Conservation (phyloP, 805 yeast genomes). For the Cyberlindnera mississippiensis region DNA sequence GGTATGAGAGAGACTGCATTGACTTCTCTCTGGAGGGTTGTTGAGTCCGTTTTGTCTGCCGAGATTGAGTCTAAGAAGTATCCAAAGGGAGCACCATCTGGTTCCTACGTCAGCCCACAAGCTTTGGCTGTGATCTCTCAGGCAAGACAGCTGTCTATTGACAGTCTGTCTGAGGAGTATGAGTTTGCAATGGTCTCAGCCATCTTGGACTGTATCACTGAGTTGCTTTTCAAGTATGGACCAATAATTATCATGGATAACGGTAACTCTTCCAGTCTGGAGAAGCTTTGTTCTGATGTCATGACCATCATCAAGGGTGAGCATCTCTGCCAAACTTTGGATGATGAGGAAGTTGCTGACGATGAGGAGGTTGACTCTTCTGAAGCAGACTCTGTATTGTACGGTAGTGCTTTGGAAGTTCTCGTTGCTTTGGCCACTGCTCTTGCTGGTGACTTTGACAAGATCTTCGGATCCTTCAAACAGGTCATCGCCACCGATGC, state of each 20-base stretch:
- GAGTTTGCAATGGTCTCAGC: constrained; percentile 80
- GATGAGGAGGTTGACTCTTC: constrained; percentile 55
- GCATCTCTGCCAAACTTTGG: constrained; percentile 80
- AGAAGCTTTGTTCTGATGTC: constrained; percentile 64
- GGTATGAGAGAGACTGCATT: constrained; percentile 90
- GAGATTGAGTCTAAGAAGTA: constrained; percentile 45
- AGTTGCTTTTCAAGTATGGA: constrained; percentile 67
- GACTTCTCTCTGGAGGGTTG: constrained; percentile 77
- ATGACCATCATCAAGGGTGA: constrained; percentile 73
- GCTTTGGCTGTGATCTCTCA: constrained; percentile 56
- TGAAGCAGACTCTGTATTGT: constrained; percentile 62
- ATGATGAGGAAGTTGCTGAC: constrained; percentile 54
- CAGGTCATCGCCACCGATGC: constrained; percentile 55
- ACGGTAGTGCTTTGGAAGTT: constrained; percentile 84
- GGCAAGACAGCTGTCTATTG: constrained; percentile 64
- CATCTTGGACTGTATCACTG: constrained; percentile 69
- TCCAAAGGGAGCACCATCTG: constrained; percentile 62
- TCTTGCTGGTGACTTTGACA: constrained; percentile 74
- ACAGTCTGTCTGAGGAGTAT: constrained; percentile 69
- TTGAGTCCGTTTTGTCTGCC: constrained; percentile 60
- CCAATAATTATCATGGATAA: constrained; percentile 61
- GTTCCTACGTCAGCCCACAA: constrained; percentile 54
- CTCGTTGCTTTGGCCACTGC: constrained; percentile 71
- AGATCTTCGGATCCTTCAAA: constrained; percentile 69
- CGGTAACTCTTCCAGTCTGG: constrained; percentile 55